Evolutionary conservation across 192 early-diverging fungal genomes (phyloP), one percentile per base, ranked within the genome.

Genomic region (Rhizophagus clarus): DNA sequence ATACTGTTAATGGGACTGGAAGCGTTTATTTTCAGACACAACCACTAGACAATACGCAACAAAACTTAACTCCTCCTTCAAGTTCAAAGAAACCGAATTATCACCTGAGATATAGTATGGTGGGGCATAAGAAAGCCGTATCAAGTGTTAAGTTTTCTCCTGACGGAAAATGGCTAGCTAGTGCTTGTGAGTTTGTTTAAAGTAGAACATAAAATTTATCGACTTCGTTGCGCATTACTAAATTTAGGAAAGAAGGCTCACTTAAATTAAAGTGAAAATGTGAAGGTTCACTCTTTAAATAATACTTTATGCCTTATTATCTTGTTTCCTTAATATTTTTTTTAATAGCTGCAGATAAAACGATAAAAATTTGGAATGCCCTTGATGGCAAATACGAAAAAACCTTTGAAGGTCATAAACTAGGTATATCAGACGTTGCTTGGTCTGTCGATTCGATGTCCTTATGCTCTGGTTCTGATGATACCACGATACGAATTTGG

Each of bases 71-170:
- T 14, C 15, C 15, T 20, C 20, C 67, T 12, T 69, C 31, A 8
- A 29, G 31, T 20, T 26, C 12, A 34, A 34, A 69, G 80, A 86
- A 89, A 79, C 95, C 96, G 20, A 92, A 96, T 76, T 97, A 99
- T 78, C 87, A 93, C 74, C 86, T 96, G 9, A 95, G 92, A 69
- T 95, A 94, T 82, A 95, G 94, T 31, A 90, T 98, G 42, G 91
- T 94, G 3, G 98, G 98, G 4, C 98, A 99, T 85, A 94, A 94
- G 62, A 97, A 95, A 88, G 93, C 95, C 7, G 92, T 98, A 0
- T 97, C 97, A 0, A 92, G 94, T 69, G 97, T 98, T 17, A 99
- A 99, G 85, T 99, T 97, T 82, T 99, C 97, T 26, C 98, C 98
- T 7, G 97, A 99, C 83, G 98, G 98, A 42, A 93, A 94, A 83